Base-by-base conservation (phyloP, 2,329 filamentous ascomycete genomes). In the Zasmidium angulare region DNA sequence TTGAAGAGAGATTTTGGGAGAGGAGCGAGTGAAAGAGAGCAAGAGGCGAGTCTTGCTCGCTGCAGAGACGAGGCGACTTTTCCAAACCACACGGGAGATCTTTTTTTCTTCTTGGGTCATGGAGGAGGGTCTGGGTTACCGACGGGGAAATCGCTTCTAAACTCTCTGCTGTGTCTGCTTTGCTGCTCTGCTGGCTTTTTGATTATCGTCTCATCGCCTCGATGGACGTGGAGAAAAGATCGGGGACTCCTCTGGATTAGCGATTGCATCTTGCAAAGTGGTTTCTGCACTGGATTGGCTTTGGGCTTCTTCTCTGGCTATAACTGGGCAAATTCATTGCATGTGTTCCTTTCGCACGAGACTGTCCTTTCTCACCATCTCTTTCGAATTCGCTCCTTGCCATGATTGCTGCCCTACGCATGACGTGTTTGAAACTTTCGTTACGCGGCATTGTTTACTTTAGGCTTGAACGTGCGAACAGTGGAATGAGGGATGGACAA, bases 261-360 rank as follows among this genome's bases (percentile, higher is more conserved):
- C 59, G 59, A 59, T 63, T 63, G 63, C 61, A 65, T 65, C 51
- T 61, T 65, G 63, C 62, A 58, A 58, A 55, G 55, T 7, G 19
- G 2, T 23, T 50, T 50, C 43, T 24, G 46, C 23, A 49, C 46
- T 47, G 55, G 55, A 57, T 57, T 29, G 26, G 26, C 26, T 29
- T 29, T 29, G 26, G 36, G 36, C 36, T 43, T 7, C 36, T 43
- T 43, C 36, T 43, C 36, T 43, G 36, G 36, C 36, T 43, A 43
- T 43, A 31, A 57, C 47, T 19, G 46, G 46, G 46, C 20, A 43
- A 43, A 43, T 43, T 52, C 49, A 47, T 57, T 46, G 55, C 48
- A 50, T 51, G 48, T 29, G 22, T 55, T 12, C 29, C 20, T 19
- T 19, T 43, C 36, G 36, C 36, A 43, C 9, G 11, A 17, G 9